Conservation (phyloP, 2,329 filamentous ascomycete genomes). For the Pseudopithomyces maydicus region DNA sequence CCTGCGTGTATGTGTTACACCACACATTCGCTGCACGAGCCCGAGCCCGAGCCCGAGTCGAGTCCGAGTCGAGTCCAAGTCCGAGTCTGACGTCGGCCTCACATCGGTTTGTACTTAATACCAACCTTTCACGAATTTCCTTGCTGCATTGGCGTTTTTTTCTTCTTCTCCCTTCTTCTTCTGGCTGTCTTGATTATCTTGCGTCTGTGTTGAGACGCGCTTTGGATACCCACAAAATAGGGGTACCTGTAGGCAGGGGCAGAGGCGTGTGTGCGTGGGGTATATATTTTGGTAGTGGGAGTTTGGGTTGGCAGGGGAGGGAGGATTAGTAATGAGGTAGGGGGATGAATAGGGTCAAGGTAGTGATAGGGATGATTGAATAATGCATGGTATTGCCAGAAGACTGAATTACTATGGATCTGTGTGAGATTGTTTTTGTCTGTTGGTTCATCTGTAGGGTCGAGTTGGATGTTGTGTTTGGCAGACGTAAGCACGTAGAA, state of each 20-base stretch:
- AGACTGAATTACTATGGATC: background rate
- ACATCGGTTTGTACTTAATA: constrained; percentile 1
- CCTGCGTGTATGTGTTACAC: no score
- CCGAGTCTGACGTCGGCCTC: background rate
- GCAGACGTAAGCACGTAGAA: no score
- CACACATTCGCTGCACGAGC: no score
- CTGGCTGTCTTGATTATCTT: background rate
- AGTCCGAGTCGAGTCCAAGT: background rate
- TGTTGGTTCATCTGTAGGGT: no score
- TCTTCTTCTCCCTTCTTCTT: no score
- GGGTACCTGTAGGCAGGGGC: background rate
- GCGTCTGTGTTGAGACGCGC: background rate
- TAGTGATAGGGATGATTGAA: background rate
- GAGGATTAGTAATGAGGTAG: background rate
- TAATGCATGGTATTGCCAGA: background rate
- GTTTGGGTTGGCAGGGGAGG: background rate
- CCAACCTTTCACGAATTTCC: constrained; percentile 3
- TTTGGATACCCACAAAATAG: constrained; percentile 7
- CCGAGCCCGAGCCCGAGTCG: background rate
- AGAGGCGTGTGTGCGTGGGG: no score
- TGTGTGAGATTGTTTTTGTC: no score
- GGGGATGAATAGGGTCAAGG: background rate
- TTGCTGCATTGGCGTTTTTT: constrained; percentile 3
- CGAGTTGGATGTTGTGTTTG: no score
- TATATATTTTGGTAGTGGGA: background rate